phyloP scores from a whole-genome alignment of 352 stramenopile species.

The Phytophthora sp. region DNA sequence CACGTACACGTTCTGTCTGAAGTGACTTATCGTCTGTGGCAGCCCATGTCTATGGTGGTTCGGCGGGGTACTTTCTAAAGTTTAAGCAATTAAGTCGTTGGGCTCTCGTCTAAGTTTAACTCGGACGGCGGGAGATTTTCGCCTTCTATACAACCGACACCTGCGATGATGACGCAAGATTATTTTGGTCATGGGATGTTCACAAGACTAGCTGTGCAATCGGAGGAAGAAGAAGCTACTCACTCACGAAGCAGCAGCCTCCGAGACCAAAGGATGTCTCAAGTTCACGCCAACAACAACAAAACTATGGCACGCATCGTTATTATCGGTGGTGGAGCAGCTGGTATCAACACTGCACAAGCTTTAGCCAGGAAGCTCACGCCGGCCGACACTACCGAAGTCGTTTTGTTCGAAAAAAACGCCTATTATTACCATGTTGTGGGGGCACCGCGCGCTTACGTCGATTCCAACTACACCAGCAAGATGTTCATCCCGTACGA shows the following conservation, averaged over 20 bases:
- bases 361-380: conserved; percentile 34
- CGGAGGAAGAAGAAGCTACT: too few species aligned
- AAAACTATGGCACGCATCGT: conserved; percentile 36
- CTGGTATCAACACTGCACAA: conserved; percentile 43
- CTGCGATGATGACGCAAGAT: too few species aligned
- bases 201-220: too few species aligned
- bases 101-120: too few species aligned
- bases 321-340: conserved; percentile 41
- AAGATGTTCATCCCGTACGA: conserved; percentile 52
- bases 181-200: too few species aligned
- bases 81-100: too few species aligned
- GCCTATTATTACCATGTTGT: conserved; percentile 47
- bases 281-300: conserved; percentile 17
- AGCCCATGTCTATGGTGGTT: too few species aligned
- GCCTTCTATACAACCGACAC: too few species aligned
- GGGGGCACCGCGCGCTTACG: conserved; percentile 41
- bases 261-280: conserved; percentile 1
- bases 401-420: conserved; percentile 52
- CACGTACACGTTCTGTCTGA: too few species aligned
- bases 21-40: too few species aligned
- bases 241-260: neutral
- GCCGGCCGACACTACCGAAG: conserved; percentile 29
- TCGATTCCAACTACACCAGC: conserved; percentile 35
- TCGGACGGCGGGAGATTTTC: too few species aligned
- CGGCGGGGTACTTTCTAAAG: too few species aligned